Percentiles rank a stretch among this genome's conserved stretches.
These are phyloP conservation scores for Nemania bipapillata DNA, from an alignment of 2,329 filamentous ascomycete species.

Conservation along the genomic window DNA sequence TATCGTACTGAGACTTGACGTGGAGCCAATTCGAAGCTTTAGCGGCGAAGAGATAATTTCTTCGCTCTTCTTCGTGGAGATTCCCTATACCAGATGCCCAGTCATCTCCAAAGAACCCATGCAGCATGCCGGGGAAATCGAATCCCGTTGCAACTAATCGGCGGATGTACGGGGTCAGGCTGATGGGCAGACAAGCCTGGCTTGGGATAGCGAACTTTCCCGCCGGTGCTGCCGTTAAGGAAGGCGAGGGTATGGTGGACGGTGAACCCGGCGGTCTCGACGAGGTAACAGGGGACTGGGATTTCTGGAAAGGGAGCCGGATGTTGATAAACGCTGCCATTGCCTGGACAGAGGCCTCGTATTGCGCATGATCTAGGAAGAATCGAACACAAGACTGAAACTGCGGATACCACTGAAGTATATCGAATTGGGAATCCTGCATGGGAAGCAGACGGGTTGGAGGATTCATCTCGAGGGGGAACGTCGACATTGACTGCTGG, in stretches of 20 bases:
- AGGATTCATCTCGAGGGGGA: constrained; percentile 40
- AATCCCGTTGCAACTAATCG: constrained; percentile 91
- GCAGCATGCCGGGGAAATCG: constrained; percentile 85
- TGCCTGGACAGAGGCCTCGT: constrained; percentile 83
- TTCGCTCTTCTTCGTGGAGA: constrained; percentile 86
- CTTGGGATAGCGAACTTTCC: constrained; percentile 48
- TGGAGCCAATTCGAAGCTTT: constrained; percentile 91
- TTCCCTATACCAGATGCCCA: constrained; percentile 83
- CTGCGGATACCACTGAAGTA: constrained; percentile 91
- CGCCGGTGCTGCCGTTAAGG: constrained; percentile 42
- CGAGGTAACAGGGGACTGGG: constrained; percentile 58
- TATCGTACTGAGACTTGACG: constrained; percentile 92
- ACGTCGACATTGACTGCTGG: constrained; percentile 43
- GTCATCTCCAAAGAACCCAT: constrained; percentile 96
- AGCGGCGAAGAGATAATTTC: constrained; percentile 94
- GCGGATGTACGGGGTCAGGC: constrained; percentile 87
- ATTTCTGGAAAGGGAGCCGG: constrained; percentile 83
- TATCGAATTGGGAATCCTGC: constrained; percentile 68
- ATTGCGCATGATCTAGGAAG: constrained; percentile 91
- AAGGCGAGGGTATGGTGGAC: constrained; percentile 50
- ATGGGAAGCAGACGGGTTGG: constrained; percentile 44
- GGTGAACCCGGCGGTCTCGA: constrained; percentile 54
- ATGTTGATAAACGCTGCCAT: constrained; percentile 94
- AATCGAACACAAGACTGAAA: constrained; percentile 91
- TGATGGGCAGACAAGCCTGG: constrained; percentile 61